These are phyloP conservation scores for Lathyrus sativus DNA, from an alignment of 306 rosid species.

Conservation along the genomic window DNA sequence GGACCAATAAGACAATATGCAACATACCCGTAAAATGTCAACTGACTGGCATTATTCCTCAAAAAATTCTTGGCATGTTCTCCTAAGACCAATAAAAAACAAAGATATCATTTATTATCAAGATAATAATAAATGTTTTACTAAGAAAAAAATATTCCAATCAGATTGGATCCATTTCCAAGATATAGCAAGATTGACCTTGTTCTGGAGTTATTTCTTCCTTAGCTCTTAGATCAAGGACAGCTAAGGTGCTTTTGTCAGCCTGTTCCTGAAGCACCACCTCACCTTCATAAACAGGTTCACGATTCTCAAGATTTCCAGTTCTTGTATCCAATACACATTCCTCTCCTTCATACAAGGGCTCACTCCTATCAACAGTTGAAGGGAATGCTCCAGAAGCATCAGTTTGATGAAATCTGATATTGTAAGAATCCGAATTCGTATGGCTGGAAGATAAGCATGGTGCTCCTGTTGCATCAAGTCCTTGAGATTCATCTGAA, in stretches of 20 bases:
- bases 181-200: conserved; percentile 54
- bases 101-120: conserved; percentile 4
- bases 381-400: conserved; percentile 64
- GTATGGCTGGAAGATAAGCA: conserved; percentile 48
- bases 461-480: conserved; percentile 43
- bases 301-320: conserved; percentile 56
- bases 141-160: conserved; percentile 28
- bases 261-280: conserved; percentile 79
- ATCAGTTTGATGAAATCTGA: conserved; percentile 49
- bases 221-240: conserved; percentile 47
- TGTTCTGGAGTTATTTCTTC: conserved; percentile 73
- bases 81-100: conserved; percentile 60
- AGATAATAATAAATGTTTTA: conserved; percentile 32
- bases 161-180: conserved; percentile 24
- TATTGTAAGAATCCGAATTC: conserved; percentile 55
- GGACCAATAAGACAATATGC: conserved; percentile 22
- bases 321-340: conserved; percentile 62
- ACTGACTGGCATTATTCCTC: conserved; percentile 90
- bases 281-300: conserved; percentile 98
- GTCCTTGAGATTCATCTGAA: conserved; percentile 47
- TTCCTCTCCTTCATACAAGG: conserved; percentile 99
- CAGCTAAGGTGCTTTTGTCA: conserved; percentile 60
- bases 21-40: conserved; percentile 85
- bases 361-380: conserved; percentile 70
- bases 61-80: conserved; percentile 78